These are phyloP conservation scores for Nakaseomyces sp. DNA, from an alignment of 1,139 yeast genomes.

Conservation along the genomic window DNA sequence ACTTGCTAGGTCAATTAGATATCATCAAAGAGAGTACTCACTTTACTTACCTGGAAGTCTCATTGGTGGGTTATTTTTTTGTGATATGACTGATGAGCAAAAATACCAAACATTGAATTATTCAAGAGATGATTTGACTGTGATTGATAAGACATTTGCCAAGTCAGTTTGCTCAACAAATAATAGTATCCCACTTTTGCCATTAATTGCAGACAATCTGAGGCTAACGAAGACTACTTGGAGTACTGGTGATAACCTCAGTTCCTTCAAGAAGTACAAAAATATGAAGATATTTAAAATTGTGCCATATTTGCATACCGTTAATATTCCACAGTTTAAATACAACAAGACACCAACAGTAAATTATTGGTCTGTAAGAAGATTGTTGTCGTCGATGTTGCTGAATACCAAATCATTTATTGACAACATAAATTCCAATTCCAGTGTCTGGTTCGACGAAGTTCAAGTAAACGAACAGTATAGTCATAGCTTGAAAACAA, in stretches of 20 bases:
- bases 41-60: constrained; percentile 51
- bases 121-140: not conserved
- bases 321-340: constrained; percentile 21
- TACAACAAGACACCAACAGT: not conserved
- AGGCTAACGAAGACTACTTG: constrained; percentile 30
- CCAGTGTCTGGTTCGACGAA: not conserved
- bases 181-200: constrained; percentile 42
- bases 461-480: constrained; percentile 4
- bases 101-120: constrained; percentile 28
- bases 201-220: constrained; percentile 52
- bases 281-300: constrained; percentile 32
- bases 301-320: constrained; percentile 53
- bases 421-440: not conserved
- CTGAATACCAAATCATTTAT: not conserved
- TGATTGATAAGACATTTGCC: constrained; percentile 12
- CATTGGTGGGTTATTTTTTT: constrained; percentile 60
- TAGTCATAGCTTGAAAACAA: not conserved
- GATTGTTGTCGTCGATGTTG: not conserved
- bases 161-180: constrained; percentile 32
- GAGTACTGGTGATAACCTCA: not conserved
- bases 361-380: not conserved
- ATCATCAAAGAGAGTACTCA: constrained; percentile 41
- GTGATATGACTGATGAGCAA: constrained; percentile 35
- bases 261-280: not conserved
- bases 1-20: constrained; percentile 54